These are phyloP conservation scores for Rhododendron henanense DNA, from an alignment of 148 eudicot species.

Conservation along the genomic window DNA sequence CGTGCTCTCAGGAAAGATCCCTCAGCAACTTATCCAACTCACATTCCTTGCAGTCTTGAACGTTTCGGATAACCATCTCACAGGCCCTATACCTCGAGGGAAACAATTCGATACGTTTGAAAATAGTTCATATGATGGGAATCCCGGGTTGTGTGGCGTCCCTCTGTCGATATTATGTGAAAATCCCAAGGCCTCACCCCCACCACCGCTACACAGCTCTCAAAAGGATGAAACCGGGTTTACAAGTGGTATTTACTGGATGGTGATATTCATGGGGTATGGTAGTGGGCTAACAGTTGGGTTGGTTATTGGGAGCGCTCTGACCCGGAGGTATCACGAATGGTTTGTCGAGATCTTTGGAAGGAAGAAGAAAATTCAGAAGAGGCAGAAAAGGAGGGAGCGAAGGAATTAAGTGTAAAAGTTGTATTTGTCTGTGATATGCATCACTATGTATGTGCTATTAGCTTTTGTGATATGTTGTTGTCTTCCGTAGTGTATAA, in stretches of 20 bases:
- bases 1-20: constrained; percentile 36
- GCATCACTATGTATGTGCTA: not conserved
- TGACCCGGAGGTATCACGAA: no score
- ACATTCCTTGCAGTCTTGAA: constrained; percentile 29
- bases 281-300: no score
- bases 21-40: constrained; percentile 23
- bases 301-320: no score
- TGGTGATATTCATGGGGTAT: constrained; percentile 2
- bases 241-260: constrained; percentile 22
- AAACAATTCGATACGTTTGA: constrained; percentile 34
- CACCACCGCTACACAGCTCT: not conserved
- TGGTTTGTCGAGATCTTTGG: no score
- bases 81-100: constrained; percentile 35
- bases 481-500: no score
- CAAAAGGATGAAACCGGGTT: constrained; percentile 2
- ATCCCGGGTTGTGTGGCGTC: constrained; percentile 32
- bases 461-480: not conserved
- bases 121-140: constrained; percentile 27
- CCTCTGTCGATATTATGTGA: constrained; percentile 2
- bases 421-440: not conserved
- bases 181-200: not conserved
- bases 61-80: constrained; percentile 32
- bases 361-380: no score
- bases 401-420: not conserved
- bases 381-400: not conserved